Conservation (phyloP, 2,329 filamentous ascomycete species). For the Piedraia hortae region DNA sequence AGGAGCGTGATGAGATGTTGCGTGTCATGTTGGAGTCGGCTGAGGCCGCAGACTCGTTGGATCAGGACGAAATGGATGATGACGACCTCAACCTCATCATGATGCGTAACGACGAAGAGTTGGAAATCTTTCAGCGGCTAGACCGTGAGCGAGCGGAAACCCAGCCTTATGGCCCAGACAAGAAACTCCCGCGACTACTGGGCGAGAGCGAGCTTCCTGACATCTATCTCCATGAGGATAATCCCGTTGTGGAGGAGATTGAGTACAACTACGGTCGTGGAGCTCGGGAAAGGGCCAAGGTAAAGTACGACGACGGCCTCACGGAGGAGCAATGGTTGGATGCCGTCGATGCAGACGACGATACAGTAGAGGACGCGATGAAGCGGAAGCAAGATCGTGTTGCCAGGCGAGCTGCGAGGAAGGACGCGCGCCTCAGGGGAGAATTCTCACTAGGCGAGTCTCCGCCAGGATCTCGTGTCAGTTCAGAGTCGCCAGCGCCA, state of each 20-base stretch:
- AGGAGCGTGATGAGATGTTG: conserved; percentile 89
- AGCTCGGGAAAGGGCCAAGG: conserved; percentile 77
- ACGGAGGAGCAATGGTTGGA: conserved; percentile 98
- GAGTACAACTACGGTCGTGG: conserved; percentile 63
- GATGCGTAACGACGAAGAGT: conserved; percentile 60
- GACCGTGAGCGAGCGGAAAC: conserved; percentile 45
- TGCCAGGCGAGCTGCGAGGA: conserved; percentile 52
- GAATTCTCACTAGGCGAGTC: conserved; percentile 33
- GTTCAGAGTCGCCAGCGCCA: conserved; percentile 49
- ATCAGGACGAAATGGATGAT: conserved; percentile 95
- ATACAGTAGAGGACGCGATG: conserved; percentile 76
- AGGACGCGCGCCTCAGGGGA: conserved; percentile 29
- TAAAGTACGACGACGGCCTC: conserved; percentile 87
- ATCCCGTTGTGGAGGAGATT: conserved; percentile 49
- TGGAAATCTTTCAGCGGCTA: conserved; percentile 51
- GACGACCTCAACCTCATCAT: conserved; percentile 90
- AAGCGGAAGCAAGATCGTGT: conserved; percentile 68
- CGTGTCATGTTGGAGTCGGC: conserved; percentile 71
- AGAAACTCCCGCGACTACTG: conserved; percentile 52
- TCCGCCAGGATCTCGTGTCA: conserved; percentile 51
- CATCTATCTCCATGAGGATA: conserved; percentile 73
- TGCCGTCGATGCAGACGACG: conserved; percentile 89
- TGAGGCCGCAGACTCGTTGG: conserved; percentile 38
- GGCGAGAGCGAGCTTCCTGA: conserved; percentile 71
- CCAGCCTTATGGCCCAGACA: conserved; percentile 44